Conservation (phyloP, 1,139 yeast species). For the Geotrichum citri-aurantii region DNA sequence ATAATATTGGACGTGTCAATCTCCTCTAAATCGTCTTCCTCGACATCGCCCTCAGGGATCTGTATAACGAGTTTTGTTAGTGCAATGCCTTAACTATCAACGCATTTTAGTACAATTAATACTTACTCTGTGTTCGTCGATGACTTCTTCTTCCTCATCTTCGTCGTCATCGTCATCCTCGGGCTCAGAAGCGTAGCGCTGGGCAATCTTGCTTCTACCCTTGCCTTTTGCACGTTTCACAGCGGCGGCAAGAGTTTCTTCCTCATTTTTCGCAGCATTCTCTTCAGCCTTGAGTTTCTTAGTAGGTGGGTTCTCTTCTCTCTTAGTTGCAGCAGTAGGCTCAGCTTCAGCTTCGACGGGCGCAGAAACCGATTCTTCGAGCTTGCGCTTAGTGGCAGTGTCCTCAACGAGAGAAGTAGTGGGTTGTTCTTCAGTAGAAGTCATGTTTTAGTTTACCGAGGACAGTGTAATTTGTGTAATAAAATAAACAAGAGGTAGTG, state of each 20-base stretch:
- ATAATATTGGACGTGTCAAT: slow-evolving; percentile 83
- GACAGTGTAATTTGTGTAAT: background rate
- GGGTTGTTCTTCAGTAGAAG: background rate
- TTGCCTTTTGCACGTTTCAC: slow-evolving; percentile 3
- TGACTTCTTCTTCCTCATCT: slow-evolving; percentile 26
- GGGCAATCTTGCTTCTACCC: slow-evolving; percentile 15
- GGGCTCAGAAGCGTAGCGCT: slow-evolving; percentile 17
- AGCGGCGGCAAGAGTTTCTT: background rate
- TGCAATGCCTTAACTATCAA: slow-evolving; percentile 7
- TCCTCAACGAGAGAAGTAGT: background rate
- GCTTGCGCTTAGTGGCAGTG: background rate
- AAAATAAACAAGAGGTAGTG: background rate
- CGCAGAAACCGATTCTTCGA: background rate
- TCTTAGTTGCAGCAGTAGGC: background rate
- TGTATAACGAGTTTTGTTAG: background rate
- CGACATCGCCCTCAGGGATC: slow-evolving; percentile 41
- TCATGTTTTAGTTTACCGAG: background rate
- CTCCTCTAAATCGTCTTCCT: slow-evolving; percentile 76
- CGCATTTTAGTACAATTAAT: background rate
- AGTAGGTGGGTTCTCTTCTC: background rate
- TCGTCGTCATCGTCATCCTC: slow-evolving; percentile 37
- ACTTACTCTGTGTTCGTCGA: slow-evolving; percentile 24
- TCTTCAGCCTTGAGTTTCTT: slow-evolving; percentile 2
- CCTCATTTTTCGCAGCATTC: background rate
- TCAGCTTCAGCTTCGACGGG: background rate